Conservation (phyloP, 345 rosid species). For the Syzygium oleosum region DNA sequence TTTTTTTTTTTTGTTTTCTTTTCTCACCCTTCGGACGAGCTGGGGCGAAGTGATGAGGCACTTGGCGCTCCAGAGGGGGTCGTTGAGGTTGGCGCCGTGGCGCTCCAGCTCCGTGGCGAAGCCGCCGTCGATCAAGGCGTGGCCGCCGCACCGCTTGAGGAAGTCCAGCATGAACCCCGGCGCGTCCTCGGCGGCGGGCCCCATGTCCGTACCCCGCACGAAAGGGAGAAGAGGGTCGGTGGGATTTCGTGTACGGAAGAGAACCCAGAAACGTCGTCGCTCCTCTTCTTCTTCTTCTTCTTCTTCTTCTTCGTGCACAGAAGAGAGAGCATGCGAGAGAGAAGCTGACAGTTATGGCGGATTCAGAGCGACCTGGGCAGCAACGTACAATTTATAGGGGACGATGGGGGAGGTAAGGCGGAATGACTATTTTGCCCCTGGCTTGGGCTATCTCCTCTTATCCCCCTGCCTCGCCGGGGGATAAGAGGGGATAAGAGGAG, state of each 20-base stretch:
- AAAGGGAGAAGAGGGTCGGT: background rate
- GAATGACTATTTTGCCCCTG: background rate
- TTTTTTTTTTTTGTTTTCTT: background rate
- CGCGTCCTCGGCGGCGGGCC: background rate
- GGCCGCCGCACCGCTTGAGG: constrained; percentile 63
- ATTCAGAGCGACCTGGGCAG: too few species aligned
- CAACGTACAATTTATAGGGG: background rate
- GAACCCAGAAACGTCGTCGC: background rate
- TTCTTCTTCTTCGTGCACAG: fast-evolving
- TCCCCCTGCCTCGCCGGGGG: too few species aligned
- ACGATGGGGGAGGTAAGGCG: background rate
- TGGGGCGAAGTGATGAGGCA: constrained; percentile 77
- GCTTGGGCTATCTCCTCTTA: background rate
- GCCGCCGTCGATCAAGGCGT: constrained; percentile 80
- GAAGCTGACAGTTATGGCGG: background rate
- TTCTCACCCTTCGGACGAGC: constrained; percentile 61
- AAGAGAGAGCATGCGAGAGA: background rate
- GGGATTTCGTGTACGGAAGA: background rate
- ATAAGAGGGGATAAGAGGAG: too few species aligned
- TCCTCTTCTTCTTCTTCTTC: background rate
- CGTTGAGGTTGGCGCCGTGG: constrained; percentile 80
- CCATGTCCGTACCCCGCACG: background rate
- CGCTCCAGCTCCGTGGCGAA: constrained; percentile 92
- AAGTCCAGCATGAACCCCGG: constrained; percentile 38
- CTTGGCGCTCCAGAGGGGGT: constrained; percentile 97